Evolutionary conservation across 2,329 filamentous ascomycete species (phyloP).

Genomic region (Harringtonia lauricola): DNA sequence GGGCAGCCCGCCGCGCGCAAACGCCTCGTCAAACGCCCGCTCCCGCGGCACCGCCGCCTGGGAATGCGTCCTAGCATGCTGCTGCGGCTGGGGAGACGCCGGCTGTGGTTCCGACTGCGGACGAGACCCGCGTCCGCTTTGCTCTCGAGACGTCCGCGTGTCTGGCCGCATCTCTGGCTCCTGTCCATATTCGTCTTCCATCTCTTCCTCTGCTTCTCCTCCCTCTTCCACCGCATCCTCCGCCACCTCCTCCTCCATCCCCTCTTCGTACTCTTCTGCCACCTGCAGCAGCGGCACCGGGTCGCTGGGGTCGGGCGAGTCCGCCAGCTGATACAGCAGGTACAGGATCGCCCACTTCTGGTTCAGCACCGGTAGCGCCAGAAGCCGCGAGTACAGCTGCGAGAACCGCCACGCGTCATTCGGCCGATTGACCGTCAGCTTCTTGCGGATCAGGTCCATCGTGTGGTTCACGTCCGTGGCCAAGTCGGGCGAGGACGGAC

Average conservation of each 20-base stretch:
- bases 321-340: conserved; percentile 73
- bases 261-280: conserved; percentile 5
- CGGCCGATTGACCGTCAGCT: conserved; percentile 67
- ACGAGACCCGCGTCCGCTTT: too few species aligned
- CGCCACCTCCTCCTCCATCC: conserved; percentile 20
- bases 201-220: not conserved
- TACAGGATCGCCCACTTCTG: conserved; percentile 97
- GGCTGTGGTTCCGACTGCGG: not conserved
- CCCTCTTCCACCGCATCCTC: conserved; percentile 13
- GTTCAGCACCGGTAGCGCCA: conserved; percentile 83
- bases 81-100: not conserved
- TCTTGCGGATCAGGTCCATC: conserved; percentile 82
- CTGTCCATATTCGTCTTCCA: conserved; percentile 22
- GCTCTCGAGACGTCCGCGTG: not conserved
- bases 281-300: conserved; percentile 31
- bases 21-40: conserved; percentile 39
- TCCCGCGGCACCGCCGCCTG: conserved; percentile 25
- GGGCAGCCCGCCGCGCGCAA: conserved; percentile 40
- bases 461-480: conserved; percentile 79
- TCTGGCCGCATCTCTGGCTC: too few species aligned
- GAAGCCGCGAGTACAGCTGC: conserved; percentile 78
- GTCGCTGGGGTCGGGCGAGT: conserved; percentile 47
- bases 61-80: not conserved
- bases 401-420: conserved; percentile 76
- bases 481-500: conserved; percentile 34